Evolutionary conservation across 495 filamentous ascomycete genomes (phyloP).

Genomic region (Podospora pseudocomata): DNA sequence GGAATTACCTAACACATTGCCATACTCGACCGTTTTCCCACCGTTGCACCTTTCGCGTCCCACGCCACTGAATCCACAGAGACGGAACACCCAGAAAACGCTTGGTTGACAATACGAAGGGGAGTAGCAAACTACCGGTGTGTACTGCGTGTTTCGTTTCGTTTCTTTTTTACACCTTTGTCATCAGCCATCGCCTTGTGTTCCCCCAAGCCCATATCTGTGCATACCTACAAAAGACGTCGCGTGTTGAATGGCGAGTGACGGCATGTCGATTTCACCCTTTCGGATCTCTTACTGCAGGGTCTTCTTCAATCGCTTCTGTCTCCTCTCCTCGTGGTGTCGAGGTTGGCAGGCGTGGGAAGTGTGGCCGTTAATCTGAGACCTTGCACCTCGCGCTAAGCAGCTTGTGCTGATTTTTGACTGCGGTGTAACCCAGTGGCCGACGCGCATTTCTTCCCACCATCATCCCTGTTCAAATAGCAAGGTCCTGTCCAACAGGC

Average conservation of each 20-base stretch:
- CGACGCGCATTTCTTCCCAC: constrained; percentile 8
- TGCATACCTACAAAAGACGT: no score
- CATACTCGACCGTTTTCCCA: neutral
- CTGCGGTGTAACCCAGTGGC: constrained; percentile 23
- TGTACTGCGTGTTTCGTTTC: neutral
- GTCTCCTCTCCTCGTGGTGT: neutral
- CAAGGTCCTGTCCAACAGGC: constrained; percentile 9
- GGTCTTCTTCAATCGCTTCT: neutral
- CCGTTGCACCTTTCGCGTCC: neutral
- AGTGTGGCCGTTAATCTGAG: constrained; percentile 16
- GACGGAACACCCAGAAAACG: neutral
- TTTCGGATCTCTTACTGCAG: neutral
- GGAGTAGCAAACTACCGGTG: neutral
- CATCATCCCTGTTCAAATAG: constrained; percentile 19
- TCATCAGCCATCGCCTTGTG: neutral
- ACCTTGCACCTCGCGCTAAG: constrained; percentile 11
- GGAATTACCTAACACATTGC: neutral
- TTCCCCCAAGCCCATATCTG: neutral
- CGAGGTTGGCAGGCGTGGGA: constrained; percentile 5
- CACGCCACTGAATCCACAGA: neutral
- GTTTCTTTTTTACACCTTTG: constrained; percentile 1
- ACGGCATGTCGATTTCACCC: neutral
- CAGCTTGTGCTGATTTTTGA: constrained; percentile 19
- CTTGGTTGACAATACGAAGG: neutral
- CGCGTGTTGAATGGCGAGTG: no score